A percentile compares a stretch with the other conserved stretches of the same genome.
These are phyloP conservation scores for Ligustrum vulgare DNA, from an alignment of 257 asterid genomes.

Conservation along the genomic window DNA sequence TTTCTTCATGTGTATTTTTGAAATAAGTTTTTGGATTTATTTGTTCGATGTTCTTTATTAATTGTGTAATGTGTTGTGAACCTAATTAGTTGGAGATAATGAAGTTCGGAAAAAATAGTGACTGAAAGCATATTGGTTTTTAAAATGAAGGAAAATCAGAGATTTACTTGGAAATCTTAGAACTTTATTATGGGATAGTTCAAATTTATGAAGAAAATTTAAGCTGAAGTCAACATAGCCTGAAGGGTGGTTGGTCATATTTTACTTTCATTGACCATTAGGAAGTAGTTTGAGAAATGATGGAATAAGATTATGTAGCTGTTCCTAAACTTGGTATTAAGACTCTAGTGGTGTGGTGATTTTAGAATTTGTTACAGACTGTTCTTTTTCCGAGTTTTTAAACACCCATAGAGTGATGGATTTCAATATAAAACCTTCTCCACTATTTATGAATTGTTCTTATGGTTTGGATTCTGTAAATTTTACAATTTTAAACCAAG, in stretches of 20 bases:
- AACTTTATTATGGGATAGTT: not conserved
- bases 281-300: not conserved
- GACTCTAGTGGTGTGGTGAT: not conserved
- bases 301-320: not conserved
- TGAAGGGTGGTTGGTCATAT: not conserved
- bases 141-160: not conserved
- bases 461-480: not conserved
- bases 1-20: slow-evolving; percentile 11
- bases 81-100: slow-evolving; percentile 3
- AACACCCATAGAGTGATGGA: not conserved
- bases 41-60: slow-evolving; percentile 8
- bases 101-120: not conserved
- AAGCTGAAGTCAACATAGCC: not conserved
- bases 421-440: not conserved
- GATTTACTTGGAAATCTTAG: not conserved
- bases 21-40: slow-evolving; percentile 2
- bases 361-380: not conserved
- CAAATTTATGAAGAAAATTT: not conserved
- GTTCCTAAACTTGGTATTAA: not conserved
- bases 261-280: not conserved
- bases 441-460: not conserved
- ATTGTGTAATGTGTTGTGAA: slow-evolving; percentile 3
- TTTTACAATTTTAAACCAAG: not conserved
- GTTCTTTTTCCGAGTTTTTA: not conserved
- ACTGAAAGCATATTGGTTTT: not conserved